A percentile compares a stretch with the other conserved stretches of the same genome.
Evolutionary conservation across 2,329 filamentous ascomycete species (phyloP).

Genomic region (Beauveria pseudobassiana): DNA sequence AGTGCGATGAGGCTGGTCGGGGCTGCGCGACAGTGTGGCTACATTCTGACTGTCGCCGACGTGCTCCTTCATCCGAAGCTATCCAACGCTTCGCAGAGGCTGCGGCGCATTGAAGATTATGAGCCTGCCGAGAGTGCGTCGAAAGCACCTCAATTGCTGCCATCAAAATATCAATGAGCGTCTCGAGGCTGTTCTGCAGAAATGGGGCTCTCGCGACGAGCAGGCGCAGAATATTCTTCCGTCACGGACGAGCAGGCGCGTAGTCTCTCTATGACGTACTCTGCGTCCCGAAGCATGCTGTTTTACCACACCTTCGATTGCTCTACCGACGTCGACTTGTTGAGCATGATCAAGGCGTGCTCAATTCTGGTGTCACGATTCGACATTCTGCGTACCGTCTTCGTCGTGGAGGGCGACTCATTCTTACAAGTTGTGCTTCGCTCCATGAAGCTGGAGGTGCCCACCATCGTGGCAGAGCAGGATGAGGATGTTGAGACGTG

Average conservation of each 20-base stretch:
- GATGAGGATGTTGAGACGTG: background rate
- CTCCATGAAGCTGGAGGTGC: background rate
- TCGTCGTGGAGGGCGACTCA: background rate
- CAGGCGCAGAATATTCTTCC: conserved; percentile 22
- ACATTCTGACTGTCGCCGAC: conserved; percentile 18
- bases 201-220: conserved; percentile 41
- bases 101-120: conserved; percentile 26
- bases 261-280: conserved; percentile 1
- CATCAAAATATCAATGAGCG: conserved; percentile 23
- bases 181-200: conserved; percentile 33
- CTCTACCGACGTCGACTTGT: background rate
- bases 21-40: conserved; percentile 20
- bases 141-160: background rate
- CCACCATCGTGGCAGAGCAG: background rate
- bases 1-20: conserved; percentile 28
- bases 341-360: background rate
- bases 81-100: conserved; percentile 35
- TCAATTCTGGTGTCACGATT: background rate
- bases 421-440: conserved; percentile 2
- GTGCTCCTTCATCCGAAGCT: conserved; percentile 20
- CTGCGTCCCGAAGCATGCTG: background rate
- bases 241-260: conserved; percentile 1
- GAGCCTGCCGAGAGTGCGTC: conserved; percentile 2
- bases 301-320: background rate
- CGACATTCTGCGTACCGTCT: conserved; percentile 6